These are phyloP conservation scores for Lolium rigidum DNA, from an alignment of 176 grass and related monocot genomes.

Conservation along the genomic window DNA sequence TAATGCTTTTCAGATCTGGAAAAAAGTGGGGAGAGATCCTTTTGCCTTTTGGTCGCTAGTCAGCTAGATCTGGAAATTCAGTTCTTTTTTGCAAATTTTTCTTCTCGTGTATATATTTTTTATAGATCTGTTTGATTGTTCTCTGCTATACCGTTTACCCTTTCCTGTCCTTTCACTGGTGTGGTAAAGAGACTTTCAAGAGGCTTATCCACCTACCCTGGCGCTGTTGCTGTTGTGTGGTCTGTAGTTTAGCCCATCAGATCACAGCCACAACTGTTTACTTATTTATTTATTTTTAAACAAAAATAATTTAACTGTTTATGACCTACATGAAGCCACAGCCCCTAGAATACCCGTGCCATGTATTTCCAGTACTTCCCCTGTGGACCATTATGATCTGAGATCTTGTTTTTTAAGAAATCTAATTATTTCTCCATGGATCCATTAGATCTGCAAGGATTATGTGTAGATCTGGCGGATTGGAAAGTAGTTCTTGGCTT, in stretches of 20 bases:
- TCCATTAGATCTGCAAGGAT: background rate
- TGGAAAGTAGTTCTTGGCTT: background rate
- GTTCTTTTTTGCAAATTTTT: background rate
- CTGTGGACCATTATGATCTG: background rate
- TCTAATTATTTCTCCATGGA: background rate
- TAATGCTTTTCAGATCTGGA: background rate
- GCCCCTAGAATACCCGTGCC: background rate
- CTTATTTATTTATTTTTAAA: background rate
- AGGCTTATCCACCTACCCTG: background rate
- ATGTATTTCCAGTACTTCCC: background rate
- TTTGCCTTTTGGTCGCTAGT: background rate
- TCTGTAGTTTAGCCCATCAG: background rate
- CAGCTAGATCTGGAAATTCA: constrained; percentile 19
- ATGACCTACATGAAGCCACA: background rate
- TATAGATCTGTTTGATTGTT: background rate
- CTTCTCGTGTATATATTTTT: background rate
- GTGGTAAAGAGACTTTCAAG: background rate
- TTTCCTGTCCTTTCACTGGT: background rate
- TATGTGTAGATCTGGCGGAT: background rate
- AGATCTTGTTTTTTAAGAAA: background rate
- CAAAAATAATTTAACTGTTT: background rate
- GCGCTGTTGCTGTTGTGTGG: background rate
- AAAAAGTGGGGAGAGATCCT: background rate
- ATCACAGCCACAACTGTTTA: background rate
- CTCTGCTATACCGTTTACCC: background rate